Conservation (phyloP, 768 basidiomycete species). For the Calvatia gigantea region DNA sequence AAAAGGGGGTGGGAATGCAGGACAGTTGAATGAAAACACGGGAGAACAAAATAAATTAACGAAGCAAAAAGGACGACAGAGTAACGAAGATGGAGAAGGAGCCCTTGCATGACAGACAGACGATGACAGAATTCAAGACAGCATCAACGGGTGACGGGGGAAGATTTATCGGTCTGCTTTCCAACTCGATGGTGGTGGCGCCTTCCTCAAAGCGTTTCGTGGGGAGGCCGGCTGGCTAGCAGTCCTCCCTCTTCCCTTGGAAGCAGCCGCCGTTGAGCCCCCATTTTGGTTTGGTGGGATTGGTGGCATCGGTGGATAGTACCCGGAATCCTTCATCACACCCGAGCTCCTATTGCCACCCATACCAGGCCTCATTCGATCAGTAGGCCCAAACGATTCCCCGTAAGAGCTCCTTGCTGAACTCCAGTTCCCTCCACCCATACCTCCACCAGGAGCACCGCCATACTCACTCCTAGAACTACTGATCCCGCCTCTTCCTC, state of each 20-base stretch:
- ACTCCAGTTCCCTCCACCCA: constrained; percentile 45
- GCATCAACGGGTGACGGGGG: neutral
- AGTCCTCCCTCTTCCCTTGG: constrained; percentile 28
- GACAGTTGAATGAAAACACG: neutral
- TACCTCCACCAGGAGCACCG: constrained; percentile 36
- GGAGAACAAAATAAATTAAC: neutral
- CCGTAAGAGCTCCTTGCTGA: constrained; percentile 70
- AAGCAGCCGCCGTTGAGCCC: neutral
- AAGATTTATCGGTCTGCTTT: constrained; percentile 32
- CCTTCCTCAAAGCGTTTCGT: constrained; percentile 24
- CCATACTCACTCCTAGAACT: constrained; percentile 66
- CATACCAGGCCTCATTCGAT: constrained; percentile 6
- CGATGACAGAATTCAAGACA: neutral
- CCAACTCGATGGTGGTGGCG: constrained; percentile 66
- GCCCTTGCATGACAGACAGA: neutral
- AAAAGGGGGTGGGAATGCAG: neutral
- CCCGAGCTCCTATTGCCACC: constrained; percentile 11
- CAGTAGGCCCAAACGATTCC: constrained; percentile 49
- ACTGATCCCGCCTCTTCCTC: constrained; percentile 34
- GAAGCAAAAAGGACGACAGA: neutral
- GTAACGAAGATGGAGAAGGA: neutral
- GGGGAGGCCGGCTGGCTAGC: constrained; percentile 43
- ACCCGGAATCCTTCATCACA: constrained; percentile 33
- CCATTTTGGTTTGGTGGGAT: constrained; percentile 25
- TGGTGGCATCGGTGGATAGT: constrained; percentile 39